These are phyloP conservation scores for Claviceps sorghi DNA, from an alignment of 2,329 filamentous ascomycete species.

Conservation along the genomic window DNA sequence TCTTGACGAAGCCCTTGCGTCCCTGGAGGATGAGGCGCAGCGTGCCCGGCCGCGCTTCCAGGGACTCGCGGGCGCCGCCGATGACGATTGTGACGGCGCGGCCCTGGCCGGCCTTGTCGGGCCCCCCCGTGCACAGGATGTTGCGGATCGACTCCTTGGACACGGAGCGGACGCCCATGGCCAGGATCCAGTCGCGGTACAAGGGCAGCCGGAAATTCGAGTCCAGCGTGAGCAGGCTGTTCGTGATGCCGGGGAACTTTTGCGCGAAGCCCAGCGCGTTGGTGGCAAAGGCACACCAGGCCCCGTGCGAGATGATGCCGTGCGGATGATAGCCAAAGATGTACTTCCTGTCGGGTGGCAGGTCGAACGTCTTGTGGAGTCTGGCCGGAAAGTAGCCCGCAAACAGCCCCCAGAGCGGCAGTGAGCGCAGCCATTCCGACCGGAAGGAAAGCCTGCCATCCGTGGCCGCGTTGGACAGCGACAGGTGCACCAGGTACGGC, in stretches of 20 bases:
- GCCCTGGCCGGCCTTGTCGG: slow-evolving; percentile 70
- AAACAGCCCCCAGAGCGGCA: slow-evolving; percentile 74
- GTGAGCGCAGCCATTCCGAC: slow-evolving; percentile 56
- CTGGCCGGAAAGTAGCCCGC: slow-evolving; percentile 83
- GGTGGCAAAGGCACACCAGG: slow-evolving; percentile 80
- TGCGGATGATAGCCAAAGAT: slow-evolving; percentile 97
- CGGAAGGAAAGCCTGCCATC: slow-evolving; percentile 63
- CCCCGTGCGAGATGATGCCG: slow-evolving; percentile 94
- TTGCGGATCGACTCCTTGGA: slow-evolving; percentile 88
- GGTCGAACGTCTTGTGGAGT: slow-evolving; percentile 68
- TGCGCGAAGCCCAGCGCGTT: slow-evolving; percentile 76
- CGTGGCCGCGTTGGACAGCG: slow-evolving; percentile 63
- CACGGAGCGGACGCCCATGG: slow-evolving; percentile 76
- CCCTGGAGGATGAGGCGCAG: slow-evolving; percentile 66
- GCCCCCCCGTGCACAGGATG: slow-evolving; percentile 63
- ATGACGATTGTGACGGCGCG: slow-evolving; percentile 94
- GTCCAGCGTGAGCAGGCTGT: slow-evolving; percentile 85
- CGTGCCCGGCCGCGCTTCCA: slow-evolving; percentile 69
- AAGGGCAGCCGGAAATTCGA: slow-evolving; percentile 88
- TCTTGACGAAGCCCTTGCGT: slow-evolving; percentile 85
- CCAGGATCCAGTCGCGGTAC: slow-evolving; percentile 86
- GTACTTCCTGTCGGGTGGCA: slow-evolving; percentile 76
- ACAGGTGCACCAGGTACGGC: slow-evolving; percentile 69
- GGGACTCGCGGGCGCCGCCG: slow-evolving; percentile 80
- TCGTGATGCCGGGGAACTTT: slow-evolving; percentile 89